Evolutionary conservation across 768 basidiomycete species (phyloP), one percentile per base, ranked within the genome.

Genomic region (Mycena maculata): DNA sequence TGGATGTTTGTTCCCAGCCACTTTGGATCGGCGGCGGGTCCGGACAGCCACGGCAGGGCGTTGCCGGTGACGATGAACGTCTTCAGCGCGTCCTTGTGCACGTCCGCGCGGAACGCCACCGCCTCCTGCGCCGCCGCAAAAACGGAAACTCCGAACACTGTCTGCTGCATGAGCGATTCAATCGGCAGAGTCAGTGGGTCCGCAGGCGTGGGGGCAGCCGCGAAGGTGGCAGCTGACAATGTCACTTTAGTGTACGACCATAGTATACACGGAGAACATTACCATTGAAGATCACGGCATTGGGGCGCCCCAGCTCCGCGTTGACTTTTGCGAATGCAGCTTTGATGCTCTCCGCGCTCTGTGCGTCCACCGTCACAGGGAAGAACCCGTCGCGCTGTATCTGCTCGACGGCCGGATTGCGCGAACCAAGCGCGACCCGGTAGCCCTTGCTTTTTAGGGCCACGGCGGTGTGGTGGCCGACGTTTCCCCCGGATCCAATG

Each of bases 241-340:
- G 41, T 20, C 12, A 2, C n/a, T 22, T 49, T 13, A 25, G 9
- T 33, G 3, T 5, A 20, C 16, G 16, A n/a, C n/a, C n/a, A n/a
- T n/a, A 25, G 23, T 27, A 27, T 12, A 48, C 3, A 11, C 15
- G 28, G 18, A 30, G 11, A 10, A 30, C 4, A 10, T 13, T 63
- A 39, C 82, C 82, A 56, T 83, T 84, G 63, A 78, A 83, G 53
- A 82, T 73, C 15, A 84, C 82, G 52, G 82, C 66, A 31, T 81
- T 81, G 12, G 82, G 57, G 23, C 75, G 72, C 8, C 79, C 83
- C 54, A 84, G 79, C 18, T 68, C 68, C 44, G 69, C 71, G 42
- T 76, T 59, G 4, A 78, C 76, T 54, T 60, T 42, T 18, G 68
- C 64, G 63, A 84, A 84, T 1, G 77, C 80, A 2, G 53, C 44